These are phyloP conservation scores for Solidago caesia DNA, from an alignment of 129 eudicot genomes.

Conservation along the genomic window DNA sequence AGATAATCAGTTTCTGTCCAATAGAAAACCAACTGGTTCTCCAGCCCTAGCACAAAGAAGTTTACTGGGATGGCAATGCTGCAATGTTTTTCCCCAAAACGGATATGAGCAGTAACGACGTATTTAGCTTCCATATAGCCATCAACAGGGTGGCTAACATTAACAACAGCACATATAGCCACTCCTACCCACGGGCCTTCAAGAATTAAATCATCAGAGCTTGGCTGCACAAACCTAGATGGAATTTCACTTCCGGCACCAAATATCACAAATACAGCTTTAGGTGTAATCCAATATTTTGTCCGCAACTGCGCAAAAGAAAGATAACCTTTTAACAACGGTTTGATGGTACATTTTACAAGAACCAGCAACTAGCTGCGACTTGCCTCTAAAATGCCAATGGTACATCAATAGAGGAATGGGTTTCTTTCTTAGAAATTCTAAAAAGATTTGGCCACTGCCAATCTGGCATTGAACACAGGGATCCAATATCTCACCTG, in stretches of 20 bases:
- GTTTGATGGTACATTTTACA: not conserved
- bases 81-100: slow-evolving; percentile 9
- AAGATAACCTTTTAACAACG: not conserved
- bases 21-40: slow-evolving; percentile 23
- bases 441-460: no score
- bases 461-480: no score
- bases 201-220: not conserved
- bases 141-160: not conserved
- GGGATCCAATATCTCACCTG: no score
- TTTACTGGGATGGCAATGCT: not conserved
- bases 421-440: no score
- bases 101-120: slow-evolving; percentile 10
- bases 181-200: slow-evolving; percentile 25
- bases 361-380: no score
- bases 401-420: no score
- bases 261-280: slow-evolving; percentile 30
- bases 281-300: slow-evolving; percentile 16
- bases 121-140: slow-evolving; percentile 11
- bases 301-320: slow-evolving; percentile 7
- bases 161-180: slow-evolving; percentile 24
- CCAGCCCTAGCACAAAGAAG: not conserved
- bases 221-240: not conserved
- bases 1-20: not conserved
- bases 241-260: slow-evolving; percentile 30
- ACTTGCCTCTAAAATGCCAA: not conserved